Evolutionary conservation across 2,329 filamentous ascomycete genomes (phyloP), one percentile per base, ranked within the genome.

Genomic region (Graphiopsis chlorocephala): DNA sequence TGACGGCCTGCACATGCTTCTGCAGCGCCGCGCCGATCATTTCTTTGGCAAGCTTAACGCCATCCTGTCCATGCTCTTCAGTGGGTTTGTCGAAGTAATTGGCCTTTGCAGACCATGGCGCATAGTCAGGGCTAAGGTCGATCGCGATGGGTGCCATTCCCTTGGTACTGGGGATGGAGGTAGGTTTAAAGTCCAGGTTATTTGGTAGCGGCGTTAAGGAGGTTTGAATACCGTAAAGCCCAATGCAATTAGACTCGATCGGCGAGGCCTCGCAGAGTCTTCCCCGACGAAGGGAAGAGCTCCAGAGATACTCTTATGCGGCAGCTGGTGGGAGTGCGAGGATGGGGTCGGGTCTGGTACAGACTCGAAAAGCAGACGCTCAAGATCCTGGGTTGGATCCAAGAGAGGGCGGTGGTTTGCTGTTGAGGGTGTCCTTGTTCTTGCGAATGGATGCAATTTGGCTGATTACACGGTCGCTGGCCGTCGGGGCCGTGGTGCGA

Each of bases 261-360:
- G 91, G 90, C 92, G 90, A 92, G 91, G 92, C 90, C 92, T 94
- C 90, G 90, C 92, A 91, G 93, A 97, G 92, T 95, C 95, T 96
- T 94, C 95, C 95, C 93, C 94, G 81, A 84, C 84, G 84, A 95
- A 94, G 97, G 93, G 94, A 98, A 98, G 94, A 96, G 93, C 90
- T 91, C 89, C 86, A 87, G 88, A 89, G 89, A 87, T 87, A 89
- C 90, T 96, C 91, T 92, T 98, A 99, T 99, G 94, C 95, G 95
- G 95, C 95, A 98, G 94, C 92, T 96, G 90, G 86, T 84, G 82
- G 80, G 82, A 81, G 81, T 85, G 81, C 79, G 85, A 82, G 78
- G 82, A 85, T 79, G 84, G 85, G 71, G 77, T 78, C 71, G 72
- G 72, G 74, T 76, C 76, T 74, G 76, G 73, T 71, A 78, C 76